A percentile compares a stretch with the other conserved stretches of the same genome.
phyloP scores from a whole-genome alignment of 306 rosid species.

The Quercus glauca region DNA sequence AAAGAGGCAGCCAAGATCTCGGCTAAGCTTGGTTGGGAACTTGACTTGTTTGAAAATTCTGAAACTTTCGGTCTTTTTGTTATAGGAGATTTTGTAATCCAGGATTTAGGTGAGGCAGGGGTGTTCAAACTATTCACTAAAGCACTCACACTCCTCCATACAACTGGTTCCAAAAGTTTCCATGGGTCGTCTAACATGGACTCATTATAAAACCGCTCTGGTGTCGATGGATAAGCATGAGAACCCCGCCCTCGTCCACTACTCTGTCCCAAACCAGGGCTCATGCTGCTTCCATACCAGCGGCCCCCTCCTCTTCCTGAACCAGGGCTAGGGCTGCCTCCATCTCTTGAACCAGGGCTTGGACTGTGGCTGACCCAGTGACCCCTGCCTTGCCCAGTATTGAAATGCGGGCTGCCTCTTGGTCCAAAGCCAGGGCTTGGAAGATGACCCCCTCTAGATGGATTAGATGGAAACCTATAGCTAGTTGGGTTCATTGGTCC shows the following conservation, averaged over 20 bases:
- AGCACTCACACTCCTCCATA: constrained; percentile 34
- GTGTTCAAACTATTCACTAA: neutral
- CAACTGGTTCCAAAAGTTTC: constrained; percentile 54
- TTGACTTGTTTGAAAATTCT: constrained; percentile 34
- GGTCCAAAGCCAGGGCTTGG: constrained; percentile 45
- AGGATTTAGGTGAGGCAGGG: constrained; percentile 30
- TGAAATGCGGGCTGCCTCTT: constrained; percentile 26
- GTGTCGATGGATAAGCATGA: constrained; percentile 30
- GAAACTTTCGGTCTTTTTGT: constrained; percentile 34
- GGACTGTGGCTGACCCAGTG: constrained; percentile 39
- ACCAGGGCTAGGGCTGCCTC: constrained; percentile 38
- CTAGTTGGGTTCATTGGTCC: constrained; percentile 42
- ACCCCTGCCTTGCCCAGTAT: constrained; percentile 35
- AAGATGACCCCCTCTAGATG: constrained; percentile 29
- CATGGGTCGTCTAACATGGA: constrained; percentile 97
- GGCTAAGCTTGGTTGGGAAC: constrained; percentile 78
- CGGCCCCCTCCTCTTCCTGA: constrained; percentile 56
- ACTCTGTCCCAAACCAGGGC: constrained; percentile 46
- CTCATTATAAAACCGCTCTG: constrained; percentile 38
- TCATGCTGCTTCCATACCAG: constrained; percentile 20
- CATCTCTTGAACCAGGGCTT: constrained; percentile 38
- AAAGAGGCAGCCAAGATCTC: constrained; percentile 80
- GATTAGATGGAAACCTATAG: constrained; percentile 33
- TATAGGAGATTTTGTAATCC: constrained; percentile 31
- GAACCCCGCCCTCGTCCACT: constrained; percentile 49